Evolutionary conservation across 2,329 filamentous ascomycete genomes (phyloP).

Genomic region (Cladosporium austrohemisphaericum): DNA sequence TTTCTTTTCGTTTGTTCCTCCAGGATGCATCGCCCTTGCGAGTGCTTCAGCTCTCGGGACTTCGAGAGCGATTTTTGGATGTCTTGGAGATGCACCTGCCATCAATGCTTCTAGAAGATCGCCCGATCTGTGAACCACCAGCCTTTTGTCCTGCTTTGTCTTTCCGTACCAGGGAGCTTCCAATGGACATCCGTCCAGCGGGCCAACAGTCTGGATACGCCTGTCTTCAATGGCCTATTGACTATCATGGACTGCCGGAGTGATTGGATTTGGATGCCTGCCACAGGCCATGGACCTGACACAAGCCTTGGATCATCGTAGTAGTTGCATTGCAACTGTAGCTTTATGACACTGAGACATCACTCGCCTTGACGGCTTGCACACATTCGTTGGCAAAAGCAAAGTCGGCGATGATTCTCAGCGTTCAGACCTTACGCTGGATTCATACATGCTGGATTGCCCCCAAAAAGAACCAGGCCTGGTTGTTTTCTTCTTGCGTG

Average conservation of each 20-base stretch:
- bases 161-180: too few species aligned
- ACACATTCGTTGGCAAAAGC: conserved; percentile 14
- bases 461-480: too few species aligned
- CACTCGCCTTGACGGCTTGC: conserved; percentile 9
- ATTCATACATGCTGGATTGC: neutral
- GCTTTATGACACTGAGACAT: neutral
- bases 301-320: conserved; percentile 4
- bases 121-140: neutral
- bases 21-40: neutral
- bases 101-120: neutral
- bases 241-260: too few species aligned
- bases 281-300: neutral
- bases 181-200: conserved; percentile 16
- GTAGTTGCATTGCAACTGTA: conserved; percentile 13
- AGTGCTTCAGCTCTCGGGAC: neutral
- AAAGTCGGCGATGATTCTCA: conserved; percentile 2
- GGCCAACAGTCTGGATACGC: neutral
- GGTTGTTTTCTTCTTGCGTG: too few species aligned
- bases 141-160: conserved; percentile 7
- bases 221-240: too few species aligned
- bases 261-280: neutral
- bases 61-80: neutral
- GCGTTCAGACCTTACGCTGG: too few species aligned
- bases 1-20: neutral
- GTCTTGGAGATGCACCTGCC: neutral